Evolutionary conservation across 768 basidiomycete genomes (phyloP).

Genomic region (Trametes sanguinea): DNA sequence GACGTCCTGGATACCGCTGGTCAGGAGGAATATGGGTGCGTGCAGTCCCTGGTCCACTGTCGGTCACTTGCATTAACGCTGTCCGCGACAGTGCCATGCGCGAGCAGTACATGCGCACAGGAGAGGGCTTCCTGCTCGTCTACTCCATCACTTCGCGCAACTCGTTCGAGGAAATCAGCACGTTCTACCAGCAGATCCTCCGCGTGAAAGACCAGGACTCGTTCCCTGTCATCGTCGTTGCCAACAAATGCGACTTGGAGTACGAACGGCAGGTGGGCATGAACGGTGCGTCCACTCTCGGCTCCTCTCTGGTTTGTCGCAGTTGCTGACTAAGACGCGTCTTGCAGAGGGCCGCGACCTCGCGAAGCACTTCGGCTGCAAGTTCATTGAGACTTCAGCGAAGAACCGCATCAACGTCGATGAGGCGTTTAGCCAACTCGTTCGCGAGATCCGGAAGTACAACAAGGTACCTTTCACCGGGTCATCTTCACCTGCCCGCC

Average conservation of each 20-base stretch:
- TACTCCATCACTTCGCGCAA: constrained; percentile 98
- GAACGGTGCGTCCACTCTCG: constrained; percentile 62
- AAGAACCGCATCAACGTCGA: constrained; percentile 97
- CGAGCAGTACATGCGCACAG: constrained; percentile 98
- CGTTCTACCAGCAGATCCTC: constrained; percentile 94
- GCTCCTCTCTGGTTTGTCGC: not conserved
- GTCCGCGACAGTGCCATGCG: constrained; percentile 82
- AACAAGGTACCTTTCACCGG: constrained; percentile 66
- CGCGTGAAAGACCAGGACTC: constrained; percentile 96
- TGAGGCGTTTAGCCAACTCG: constrained; percentile 91
- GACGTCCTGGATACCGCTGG: constrained; percentile 98
- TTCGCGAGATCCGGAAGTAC: constrained; percentile 90
- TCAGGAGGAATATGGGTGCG: constrained; percentile 96
- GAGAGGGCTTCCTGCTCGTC: constrained; percentile 96
- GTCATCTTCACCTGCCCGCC: not conserved
- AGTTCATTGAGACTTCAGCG: constrained; percentile 95
- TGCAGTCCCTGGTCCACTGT: constrained; percentile 20
- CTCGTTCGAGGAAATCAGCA: constrained; percentile 96
- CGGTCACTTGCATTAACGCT: not conserved
- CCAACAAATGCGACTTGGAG: constrained; percentile 97
- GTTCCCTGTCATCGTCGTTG: constrained; percentile 94
- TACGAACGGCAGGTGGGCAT: constrained; percentile 95
- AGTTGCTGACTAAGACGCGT: constrained; percentile 1
- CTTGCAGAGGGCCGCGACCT: constrained; percentile 91
- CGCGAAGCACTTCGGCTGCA: constrained; percentile 92